phyloP scores from a whole-genome alignment of 352 stramenopile genomes.

The Globisporangium acanthophoron region DNA sequence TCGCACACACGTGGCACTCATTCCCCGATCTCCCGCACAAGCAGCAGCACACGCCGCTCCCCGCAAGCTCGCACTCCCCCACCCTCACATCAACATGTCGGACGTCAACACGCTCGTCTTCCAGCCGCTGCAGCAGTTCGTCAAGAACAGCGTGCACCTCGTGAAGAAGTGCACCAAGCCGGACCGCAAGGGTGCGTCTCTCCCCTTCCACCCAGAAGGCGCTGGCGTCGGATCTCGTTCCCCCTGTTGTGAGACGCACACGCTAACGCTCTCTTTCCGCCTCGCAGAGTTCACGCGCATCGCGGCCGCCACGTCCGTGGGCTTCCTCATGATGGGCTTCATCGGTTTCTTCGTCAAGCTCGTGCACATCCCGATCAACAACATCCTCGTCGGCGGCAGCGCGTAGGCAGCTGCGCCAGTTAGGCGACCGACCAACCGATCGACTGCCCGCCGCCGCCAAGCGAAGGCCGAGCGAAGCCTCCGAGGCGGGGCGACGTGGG shows the following conservation, averaged over 20 bases:
- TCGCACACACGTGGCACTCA: slow-evolving; percentile 13
- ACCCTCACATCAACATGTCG: slow-evolving; percentile 41
- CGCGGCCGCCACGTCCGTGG: slow-evolving; percentile 92
- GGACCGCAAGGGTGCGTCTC: slow-evolving; percentile 92
- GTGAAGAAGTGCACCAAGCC: slow-evolving; percentile 99
- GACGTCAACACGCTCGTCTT: slow-evolving; percentile 92
- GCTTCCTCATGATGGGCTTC: slow-evolving; percentile 99
- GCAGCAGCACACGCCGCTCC: neutral
- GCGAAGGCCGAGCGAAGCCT: neutral
- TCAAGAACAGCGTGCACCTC: slow-evolving; percentile 96
- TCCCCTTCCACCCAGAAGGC: neutral
- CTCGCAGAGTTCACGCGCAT: slow-evolving; percentile 93
- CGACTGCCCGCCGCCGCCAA: too few species aligned
- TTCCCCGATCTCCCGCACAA: slow-evolving; percentile 13
- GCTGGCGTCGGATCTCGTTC: slow-evolving; percentile 7
- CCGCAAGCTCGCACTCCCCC: neutral
- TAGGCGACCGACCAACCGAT: neutral
- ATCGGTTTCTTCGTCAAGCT: slow-evolving; percentile 99
- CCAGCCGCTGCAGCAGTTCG: slow-evolving; percentile 95
- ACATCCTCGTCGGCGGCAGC: slow-evolving; percentile 95
- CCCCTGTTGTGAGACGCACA: neutral
- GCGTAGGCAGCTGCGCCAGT: slow-evolving; percentile 32
- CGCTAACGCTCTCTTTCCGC: neutral
- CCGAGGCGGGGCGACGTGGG: neutral
- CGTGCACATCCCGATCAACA: slow-evolving; percentile 99